Evolutionary conservation across 768 basidiomycete species (phyloP), one percentile per base, ranked within the genome.

Genomic region (Pleurotus ostreatus): DNA sequence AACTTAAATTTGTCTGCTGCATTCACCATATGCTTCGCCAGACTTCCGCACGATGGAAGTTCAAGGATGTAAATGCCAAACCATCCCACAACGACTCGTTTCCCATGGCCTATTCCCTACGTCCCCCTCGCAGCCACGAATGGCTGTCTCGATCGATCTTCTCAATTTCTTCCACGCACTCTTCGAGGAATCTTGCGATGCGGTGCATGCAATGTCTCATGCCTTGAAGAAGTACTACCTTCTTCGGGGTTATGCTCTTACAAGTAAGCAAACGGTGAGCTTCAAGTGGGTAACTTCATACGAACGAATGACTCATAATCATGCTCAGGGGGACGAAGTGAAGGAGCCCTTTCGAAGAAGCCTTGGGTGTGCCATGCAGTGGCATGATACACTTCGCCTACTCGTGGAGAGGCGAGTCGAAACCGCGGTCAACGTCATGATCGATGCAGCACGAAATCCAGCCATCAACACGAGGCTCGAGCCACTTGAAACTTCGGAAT

Each of bases 331-430:
- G 0, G 55, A 60, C 1, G 43, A 54, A 0, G 39, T 66, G 5
- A 39, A 56, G 2, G 71, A 75, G n/a, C 67, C 73, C 0, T 75
- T 74, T 53, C 62, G 67, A 0, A 57, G 57, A 0, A 53, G 69
- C 1, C 57, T 72, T 5, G 51, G 59, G 20, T 20, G 55, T 1
- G 64, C 68, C 0, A 56, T 72, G 0, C 68, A 68, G 3, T 74
- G 71, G 72, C 68, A 62, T 5, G 61, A 70, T 26, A 57, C 61
- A 0, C 58, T 73, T 0, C 52, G 59, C 0, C 40, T 57, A 0
- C 43, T 43, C 7, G 38, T 70, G 1, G 65, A 71, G 22, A 8
- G 20, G 1, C 22, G 47, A 15, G 46, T 65, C 0, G 55, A 65
- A 6, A 16, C 43, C 0, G 60, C 49, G 0, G 53, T 62, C n/a